phyloP scores from a whole-genome alignment of 2,329 filamentous ascomycete genomes.

The Scedosporium apiospermum region DNA sequence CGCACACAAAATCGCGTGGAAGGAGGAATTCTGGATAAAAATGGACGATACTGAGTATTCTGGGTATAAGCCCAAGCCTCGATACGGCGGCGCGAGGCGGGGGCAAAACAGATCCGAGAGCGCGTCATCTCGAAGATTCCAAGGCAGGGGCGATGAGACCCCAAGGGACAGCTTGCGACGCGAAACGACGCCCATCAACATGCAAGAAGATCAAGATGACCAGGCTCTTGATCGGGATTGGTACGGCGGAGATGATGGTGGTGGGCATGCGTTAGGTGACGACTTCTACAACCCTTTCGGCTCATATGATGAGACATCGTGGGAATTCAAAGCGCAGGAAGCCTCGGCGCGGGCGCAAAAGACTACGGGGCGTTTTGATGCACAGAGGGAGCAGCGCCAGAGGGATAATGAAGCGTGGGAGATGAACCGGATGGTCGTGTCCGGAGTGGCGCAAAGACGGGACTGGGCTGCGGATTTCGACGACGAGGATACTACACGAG shows the following conservation, averaged over 20 bases:
- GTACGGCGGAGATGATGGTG: slow-evolving; percentile 82
- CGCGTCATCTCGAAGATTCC: slow-evolving; percentile 8
- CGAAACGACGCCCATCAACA: slow-evolving; percentile 33
- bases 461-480: slow-evolving; percentile 78
- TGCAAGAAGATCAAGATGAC: slow-evolving; percentile 51
- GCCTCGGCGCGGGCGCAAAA: slow-evolving; percentile 71
- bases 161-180: slow-evolving; percentile 19
- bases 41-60: slow-evolving; percentile 25
- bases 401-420: slow-evolving; percentile 98
- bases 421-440: slow-evolving; percentile 95
- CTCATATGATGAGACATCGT: slow-evolving; percentile 61
- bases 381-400: slow-evolving; percentile 73
- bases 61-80: slow-evolving; percentile 28
- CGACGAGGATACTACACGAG: slow-evolving; percentile 79
- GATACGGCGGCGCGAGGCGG: slow-evolving; percentile 24
- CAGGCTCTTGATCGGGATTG: slow-evolving; percentile 79
- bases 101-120: slow-evolving; percentile 19
- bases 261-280: slow-evolving; percentile 74
- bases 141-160: slow-evolving; percentile 4
- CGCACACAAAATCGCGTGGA: too few species aligned
- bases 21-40: background rate
- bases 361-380: slow-evolving; percentile 60
- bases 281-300: slow-evolving; percentile 91
- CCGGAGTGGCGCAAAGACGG: slow-evolving; percentile 83
- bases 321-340: slow-evolving; percentile 64